Conservation (phyloP, 208 protist genomes). For the Wallacemonas sp. region DNA sequence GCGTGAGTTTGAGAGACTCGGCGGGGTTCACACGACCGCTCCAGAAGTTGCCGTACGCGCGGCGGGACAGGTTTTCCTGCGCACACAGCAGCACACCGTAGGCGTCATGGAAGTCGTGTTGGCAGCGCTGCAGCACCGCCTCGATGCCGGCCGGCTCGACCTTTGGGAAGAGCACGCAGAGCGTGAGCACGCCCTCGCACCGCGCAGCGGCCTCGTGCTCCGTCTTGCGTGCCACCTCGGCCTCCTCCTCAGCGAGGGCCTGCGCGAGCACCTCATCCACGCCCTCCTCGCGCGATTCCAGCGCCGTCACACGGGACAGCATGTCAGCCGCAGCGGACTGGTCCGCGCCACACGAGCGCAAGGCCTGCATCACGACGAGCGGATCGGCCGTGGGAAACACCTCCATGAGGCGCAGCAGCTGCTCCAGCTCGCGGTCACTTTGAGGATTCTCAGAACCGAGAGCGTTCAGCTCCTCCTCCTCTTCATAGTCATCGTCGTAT, state of each 20-base stretch:
- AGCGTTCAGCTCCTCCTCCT: slow-evolving; percentile 1
- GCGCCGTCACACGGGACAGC: slow-evolving; percentile 24
- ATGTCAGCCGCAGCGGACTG: slow-evolving; percentile 31
- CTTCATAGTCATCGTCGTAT: slow-evolving; percentile 1
- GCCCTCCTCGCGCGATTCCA: slow-evolving; percentile 11
- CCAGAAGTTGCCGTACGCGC: slow-evolving; percentile 37
- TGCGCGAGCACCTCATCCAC: slow-evolving; percentile 42
- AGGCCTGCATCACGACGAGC: slow-evolving; percentile 47
- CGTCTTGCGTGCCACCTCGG: slow-evolving; percentile 12
- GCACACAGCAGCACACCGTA: slow-evolving; percentile 65
- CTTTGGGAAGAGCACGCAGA: slow-evolving; percentile 65
- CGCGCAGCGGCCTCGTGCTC: slow-evolving; percentile 17
- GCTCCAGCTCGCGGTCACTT: slow-evolving; percentile 35
- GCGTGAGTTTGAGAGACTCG: slow-evolving; percentile 45
- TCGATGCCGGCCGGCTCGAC: slow-evolving; percentile 46
- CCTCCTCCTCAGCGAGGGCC: slow-evolving; percentile 50
- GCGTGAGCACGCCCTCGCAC: slow-evolving; percentile 62
- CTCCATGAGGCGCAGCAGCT: slow-evolving; percentile 52
- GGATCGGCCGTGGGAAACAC: slow-evolving; percentile 53
- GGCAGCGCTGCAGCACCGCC: slow-evolving; percentile 44
- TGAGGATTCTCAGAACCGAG: neutral
- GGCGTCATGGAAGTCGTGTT: slow-evolving; percentile 50
- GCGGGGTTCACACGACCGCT: slow-evolving; percentile 33
- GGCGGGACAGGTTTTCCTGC: slow-evolving; percentile 41
- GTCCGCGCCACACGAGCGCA: slow-evolving; percentile 54